Evolutionary conservation across 805 yeast species (phyloP), one percentile per base, ranked within the genome.

Genomic region (Suhomyces pyralidae): DNA sequence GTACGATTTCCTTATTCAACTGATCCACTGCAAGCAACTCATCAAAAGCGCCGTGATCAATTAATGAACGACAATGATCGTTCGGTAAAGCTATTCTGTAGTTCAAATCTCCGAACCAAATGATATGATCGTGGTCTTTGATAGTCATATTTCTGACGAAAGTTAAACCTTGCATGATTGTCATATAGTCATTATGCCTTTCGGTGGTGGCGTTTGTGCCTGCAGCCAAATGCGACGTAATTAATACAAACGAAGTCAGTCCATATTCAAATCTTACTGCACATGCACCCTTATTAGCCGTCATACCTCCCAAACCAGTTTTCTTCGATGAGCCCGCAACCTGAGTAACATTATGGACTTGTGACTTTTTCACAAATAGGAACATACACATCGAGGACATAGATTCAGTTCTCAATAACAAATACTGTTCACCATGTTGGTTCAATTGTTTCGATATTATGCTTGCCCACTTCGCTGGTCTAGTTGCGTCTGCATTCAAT

Each of bases 201-300:
- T 94, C 99, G 14, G 85, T 85, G 1, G 85, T 75, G 42, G 94
- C 94, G 43, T 77, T 78, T 20, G 83, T 80, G 1, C 99, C 99
- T 0, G 99, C 97, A 0, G 99, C 97, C 58, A 94, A 73, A 73
- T 94, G 99, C 0, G 96, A 88, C 49, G 94, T 93, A 25, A 94
- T 50, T 63, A 91, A 82, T 57, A 96, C 91, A 62, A 91, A 86
- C 1, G 68, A 55, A 3, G 60, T 57, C 45, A 53, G 55, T 5
- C 58, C 60, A 67, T 81, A 90, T 48, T 86, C 82, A 69, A 93
- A 88, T 55, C 97, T 79, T 14, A 94, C 90, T 0, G 96, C 97
- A 55, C 92, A 96, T 3, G 96, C 97, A 45, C 99, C 99, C 68
- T 93, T 93, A 67, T 94, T 93, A 15, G 97, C 99, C 0, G 98